Evolutionary conservation across 192 early-diverging fungal species (phyloP).

Genomic region (Linnemannia exigua): DNA sequence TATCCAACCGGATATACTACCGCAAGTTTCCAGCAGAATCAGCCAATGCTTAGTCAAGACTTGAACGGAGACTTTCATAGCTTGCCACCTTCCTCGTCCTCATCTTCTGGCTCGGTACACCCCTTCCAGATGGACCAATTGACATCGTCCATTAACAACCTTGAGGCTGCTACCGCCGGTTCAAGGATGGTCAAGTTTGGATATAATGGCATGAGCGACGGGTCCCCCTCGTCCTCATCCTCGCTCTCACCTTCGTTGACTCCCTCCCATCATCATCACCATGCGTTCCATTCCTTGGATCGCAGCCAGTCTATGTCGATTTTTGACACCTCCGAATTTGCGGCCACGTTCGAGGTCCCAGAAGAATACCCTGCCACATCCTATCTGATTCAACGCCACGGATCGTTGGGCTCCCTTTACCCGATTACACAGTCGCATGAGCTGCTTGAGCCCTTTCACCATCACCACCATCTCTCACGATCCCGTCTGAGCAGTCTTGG

Average conservation of each 20-base stretch:
- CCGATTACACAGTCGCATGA: slow-evolving; percentile 39
- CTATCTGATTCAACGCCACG: slow-evolving; percentile 27
- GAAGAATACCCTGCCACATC: slow-evolving; percentile 13
- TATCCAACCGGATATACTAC: background rate
- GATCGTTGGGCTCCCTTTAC: slow-evolving; percentile 41
- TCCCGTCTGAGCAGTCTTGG: background rate
- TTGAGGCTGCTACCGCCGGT: slow-evolving; percentile 29
- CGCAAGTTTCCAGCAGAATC: background rate
- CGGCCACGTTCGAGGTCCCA: slow-evolving; percentile 23
- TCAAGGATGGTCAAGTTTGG: background rate
- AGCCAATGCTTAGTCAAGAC: background rate
- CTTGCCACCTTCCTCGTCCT: background rate
- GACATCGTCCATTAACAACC: slow-evolving; percentile 27
- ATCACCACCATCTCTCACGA: slow-evolving; percentile 3
- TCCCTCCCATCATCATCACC: background rate
- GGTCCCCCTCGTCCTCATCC: background rate
- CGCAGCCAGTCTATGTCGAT: slow-evolving; percentile 26
- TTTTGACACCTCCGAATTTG: slow-evolving; percentile 8
- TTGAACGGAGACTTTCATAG: background rate
- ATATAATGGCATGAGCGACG: background rate
- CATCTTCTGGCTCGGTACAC: slow-evolving; percentile 14
- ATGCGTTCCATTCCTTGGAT: slow-evolving; percentile 13
- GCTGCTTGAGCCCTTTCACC: slow-evolving; percentile 26
- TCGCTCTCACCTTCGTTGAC: slow-evolving; percentile 12
- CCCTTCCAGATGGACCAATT: slow-evolving; percentile 49